Conservation (phyloP, 2,329 filamentous ascomycete genomes). For the Penicillium brevicompactum region DNA sequence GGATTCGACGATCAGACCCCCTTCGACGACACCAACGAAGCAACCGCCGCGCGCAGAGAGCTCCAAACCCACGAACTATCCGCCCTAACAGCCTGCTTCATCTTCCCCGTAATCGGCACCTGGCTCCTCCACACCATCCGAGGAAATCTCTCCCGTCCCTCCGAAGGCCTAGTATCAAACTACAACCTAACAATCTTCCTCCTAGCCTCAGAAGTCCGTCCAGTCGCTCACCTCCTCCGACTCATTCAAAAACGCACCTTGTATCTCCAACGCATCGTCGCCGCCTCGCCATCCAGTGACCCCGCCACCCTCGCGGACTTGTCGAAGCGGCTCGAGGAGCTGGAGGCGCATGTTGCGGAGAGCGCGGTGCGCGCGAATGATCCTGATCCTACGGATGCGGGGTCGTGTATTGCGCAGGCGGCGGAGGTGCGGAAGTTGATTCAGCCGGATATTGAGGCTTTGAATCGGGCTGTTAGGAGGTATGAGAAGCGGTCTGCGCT, state of each 20-base stretch:
- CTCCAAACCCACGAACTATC: conserved; percentile 74
- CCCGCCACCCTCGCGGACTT: conserved; percentile 56
- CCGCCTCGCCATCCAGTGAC: conserved; percentile 26
- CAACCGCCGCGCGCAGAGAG: conserved; percentile 45
- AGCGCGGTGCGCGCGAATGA: conserved; percentile 20
- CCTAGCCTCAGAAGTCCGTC: conserved; percentile 81
- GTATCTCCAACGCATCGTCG: conserved; percentile 74
- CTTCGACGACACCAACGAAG: conserved; percentile 29
- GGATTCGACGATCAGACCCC: conserved; percentile 25
- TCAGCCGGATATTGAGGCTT: conserved; percentile 80
- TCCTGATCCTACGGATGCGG: background rate
- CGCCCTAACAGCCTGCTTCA: conserved; percentile 76
- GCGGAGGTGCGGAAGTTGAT: conserved; percentile 65
- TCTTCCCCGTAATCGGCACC: conserved; percentile 76
- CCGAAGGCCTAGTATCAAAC: conserved; percentile 85
- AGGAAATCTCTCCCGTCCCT: conserved; percentile 76
- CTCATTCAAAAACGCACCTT: conserved; percentile 78
- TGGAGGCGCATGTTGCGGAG: conserved; percentile 63
- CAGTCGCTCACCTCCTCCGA: conserved; percentile 77
- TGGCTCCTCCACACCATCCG: conserved; percentile 82
- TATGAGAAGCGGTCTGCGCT: conserved; percentile 88
- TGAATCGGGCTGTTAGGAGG: conserved; percentile 83
- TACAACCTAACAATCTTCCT: conserved; percentile 92
- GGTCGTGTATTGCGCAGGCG: conserved; percentile 34
- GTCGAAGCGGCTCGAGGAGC: conserved; percentile 65